Evolutionary conservation across 2,329 filamentous ascomycete genomes (phyloP), one percentile per base, ranked within the genome.

Genomic region (Hypocrella siamensis): DNA sequence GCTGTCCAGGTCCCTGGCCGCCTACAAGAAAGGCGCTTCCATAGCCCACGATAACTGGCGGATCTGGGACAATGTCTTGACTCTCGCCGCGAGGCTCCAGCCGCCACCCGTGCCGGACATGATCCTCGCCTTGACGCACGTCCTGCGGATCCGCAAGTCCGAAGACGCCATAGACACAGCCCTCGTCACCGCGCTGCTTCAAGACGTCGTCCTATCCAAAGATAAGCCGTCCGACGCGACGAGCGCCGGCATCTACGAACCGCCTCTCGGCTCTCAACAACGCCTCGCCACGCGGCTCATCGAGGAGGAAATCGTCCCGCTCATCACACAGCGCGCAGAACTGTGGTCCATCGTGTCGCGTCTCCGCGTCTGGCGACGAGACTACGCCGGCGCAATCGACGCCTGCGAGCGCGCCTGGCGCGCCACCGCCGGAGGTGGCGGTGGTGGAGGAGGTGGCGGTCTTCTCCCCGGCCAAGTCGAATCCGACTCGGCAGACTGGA

Each of bases 11-110:
- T 76, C 90, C 0, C 69, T 98, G 1, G 63, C 70, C 5, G 88
- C 90, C 0, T 83, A 93, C 54, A 90, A 93, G 49, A 79, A 81
- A 40, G 90, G 86, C 8, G 84, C 86, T 1, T 68, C 71, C 4
- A 70, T 93, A 17, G 84, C 92, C 31, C 70, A 83, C 52, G 77
- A 85, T 44, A 88, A 88, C 57, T 82, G 79, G 68, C 76, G 83
- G 43, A 94, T 98, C 52, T 96, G 88, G 88, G 83, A 93, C 49
- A 98, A 98, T 46, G 79, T 96, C 12, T 70, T 98, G 35, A 90
- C 85, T 0, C 76, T 96, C 16, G 79, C 82, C 0, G 73, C 81
- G 0, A 80, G 83, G 2, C 69, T 90, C 18, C 67, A 65, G 1
- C 86, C 88, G 0, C 78, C 82, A 0, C 73, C 79, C 1, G 75